Base-by-base conservation (phyloP, 805 yeast species). In the Zygosaccharomyces pseudorouxii region DNA sequence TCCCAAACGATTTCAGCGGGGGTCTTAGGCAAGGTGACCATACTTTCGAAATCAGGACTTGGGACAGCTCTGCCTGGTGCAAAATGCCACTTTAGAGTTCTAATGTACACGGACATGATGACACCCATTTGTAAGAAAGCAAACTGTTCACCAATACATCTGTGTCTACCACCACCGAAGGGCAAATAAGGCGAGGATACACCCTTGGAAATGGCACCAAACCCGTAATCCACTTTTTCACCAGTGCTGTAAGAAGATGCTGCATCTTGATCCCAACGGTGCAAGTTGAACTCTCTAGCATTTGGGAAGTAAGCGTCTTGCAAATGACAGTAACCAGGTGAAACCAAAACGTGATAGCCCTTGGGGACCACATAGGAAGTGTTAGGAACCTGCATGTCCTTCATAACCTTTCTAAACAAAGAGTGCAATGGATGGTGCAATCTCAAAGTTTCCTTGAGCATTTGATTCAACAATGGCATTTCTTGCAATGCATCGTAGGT, bases 141-240 rank as follows among this genome's bases (percentile, higher is more conserved):
- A 72, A 93, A 93, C 68, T 92, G 98, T 72, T 93, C 99, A 67
- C 99, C 99, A 63, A 93, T 92, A 73, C 99, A 93, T 74, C 99
- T 86, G 70, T 93, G 99, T 78, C 99, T 86, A 58, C 99, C 99
- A 70, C 98, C 99, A 59, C 99, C 99, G 63, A 93, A 93, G 48
- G 99, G 99, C 67, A 93, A 80, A 72, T 89, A 93, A 50, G 98
- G 96, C 38, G 97, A 88, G 27, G 87, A 75, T 46, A 92, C 98
- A 72, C 98, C 99, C 73, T 93, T 93, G 40, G 96, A 82, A 55
- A 93, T 87, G 51, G 88, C 86, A 66, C 97, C 97, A 60, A 92
- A 92, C n/a, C 98, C 98, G 67, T 90, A 92, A 70, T 92, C 98
- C 39, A 89, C 84, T 41, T 62, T 55, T 46, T 69, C 70, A 52